phyloP scores from a whole-genome alignment of 2,329 filamentous ascomycete species.

The Cercospora berteroae region DNA sequence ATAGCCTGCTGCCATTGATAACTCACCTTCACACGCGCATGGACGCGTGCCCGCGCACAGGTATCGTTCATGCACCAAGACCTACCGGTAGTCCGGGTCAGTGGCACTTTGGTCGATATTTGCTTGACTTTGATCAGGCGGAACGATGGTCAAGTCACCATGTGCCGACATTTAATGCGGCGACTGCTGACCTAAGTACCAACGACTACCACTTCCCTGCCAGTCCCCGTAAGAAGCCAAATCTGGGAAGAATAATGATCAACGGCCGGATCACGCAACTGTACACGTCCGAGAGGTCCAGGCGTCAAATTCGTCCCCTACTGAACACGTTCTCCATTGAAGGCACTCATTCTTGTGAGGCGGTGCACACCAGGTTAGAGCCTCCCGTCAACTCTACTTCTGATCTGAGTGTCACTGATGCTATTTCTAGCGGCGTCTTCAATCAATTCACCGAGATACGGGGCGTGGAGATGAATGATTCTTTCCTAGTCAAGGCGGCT shows the following conservation, averaged over 20 bases:
- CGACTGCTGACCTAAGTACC: neutral
- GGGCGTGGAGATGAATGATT: constrained; percentile 4
- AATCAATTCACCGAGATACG: neutral
- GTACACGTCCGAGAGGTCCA: neutral
- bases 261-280: neutral
- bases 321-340: neutral
- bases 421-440: neutral
- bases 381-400: neutral
- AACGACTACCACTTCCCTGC: neutral
- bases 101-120: neutral
- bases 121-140: neutral
- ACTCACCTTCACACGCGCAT: neutral
- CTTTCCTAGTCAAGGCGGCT: neutral
- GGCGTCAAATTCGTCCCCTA: neutral
- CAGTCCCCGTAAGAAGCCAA: neutral
- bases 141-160: neutral
- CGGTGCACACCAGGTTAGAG: neutral
- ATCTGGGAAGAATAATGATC: neutral
- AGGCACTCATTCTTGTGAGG: neutral
- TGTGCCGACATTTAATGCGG: neutral
- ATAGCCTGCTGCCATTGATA: neutral
- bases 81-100: neutral
- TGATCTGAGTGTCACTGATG: neutral
- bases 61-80: neutral
- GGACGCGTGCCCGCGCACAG: neutral